These are phyloP conservation scores for Aspergillus ruber DNA, from an alignment of 2,329 filamentous ascomycete species.

Conservation along the genomic window DNA sequence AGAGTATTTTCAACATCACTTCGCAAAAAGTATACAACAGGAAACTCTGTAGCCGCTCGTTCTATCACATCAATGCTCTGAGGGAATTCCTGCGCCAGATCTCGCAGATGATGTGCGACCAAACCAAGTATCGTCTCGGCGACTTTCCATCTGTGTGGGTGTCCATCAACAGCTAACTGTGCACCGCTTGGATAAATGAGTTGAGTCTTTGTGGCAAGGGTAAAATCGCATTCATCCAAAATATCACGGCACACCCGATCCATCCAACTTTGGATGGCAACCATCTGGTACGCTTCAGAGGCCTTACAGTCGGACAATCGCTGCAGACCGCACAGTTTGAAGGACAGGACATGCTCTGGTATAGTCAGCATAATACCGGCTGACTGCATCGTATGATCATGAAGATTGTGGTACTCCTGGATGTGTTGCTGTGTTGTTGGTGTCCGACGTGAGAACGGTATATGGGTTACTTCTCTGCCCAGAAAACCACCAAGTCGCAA, in stretches of 20 bases:
- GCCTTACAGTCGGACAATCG: conserved; percentile 45
- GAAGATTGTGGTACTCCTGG: conserved; percentile 30
- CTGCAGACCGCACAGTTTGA: conserved; percentile 57
- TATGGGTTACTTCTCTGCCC: conserved; percentile 47
- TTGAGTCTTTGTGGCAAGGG: conserved; percentile 49
- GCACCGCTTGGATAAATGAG: conserved; percentile 52
- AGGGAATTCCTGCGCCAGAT: conserved; percentile 35
- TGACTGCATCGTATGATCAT: conserved; percentile 34
- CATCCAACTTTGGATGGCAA: conserved; percentile 48
- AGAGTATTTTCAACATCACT: conserved; percentile 43
- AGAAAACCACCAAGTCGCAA: conserved; percentile 52
- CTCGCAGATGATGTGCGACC: conserved; percentile 30
- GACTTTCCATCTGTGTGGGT: conserved; percentile 48
- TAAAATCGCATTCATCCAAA: conserved; percentile 59
- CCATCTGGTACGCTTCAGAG: conserved; percentile 42
- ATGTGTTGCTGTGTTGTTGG: conserved; percentile 23
- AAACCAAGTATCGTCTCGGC: conserved; percentile 38
- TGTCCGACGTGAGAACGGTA: conserved; percentile 54
- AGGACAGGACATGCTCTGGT: conserved; percentile 61
- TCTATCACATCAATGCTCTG: conserved; percentile 47
- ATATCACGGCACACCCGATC: conserved; percentile 50
- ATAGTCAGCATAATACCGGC: conserved; percentile 54
- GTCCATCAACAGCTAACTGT: conserved; percentile 46
- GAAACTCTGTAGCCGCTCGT: conserved; percentile 41
- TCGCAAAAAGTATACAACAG: conserved; percentile 52